These are phyloP conservation scores for Oryza australiensis DNA, from an alignment of 176 grass and related monocot species.

Conservation along the genomic window DNA sequence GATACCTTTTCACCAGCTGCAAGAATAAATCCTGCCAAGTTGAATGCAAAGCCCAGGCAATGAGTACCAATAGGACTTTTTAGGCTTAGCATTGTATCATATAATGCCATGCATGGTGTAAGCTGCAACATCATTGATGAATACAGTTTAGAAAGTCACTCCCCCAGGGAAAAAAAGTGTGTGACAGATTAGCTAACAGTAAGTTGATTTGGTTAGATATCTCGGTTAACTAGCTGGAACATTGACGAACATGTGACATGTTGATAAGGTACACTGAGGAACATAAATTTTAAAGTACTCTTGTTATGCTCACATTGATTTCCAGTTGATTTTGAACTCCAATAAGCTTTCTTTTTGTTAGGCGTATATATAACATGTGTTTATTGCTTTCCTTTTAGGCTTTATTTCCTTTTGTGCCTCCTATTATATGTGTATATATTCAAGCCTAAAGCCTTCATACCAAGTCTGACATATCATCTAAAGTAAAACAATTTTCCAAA, in stretches of 20 bases:
- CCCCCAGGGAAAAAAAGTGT: not conserved
- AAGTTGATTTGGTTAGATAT: not conserved
- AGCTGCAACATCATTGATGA: constrained; percentile 55
- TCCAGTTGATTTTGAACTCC: not conserved
- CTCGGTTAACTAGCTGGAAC: not conserved
- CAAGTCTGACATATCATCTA: not conserved
- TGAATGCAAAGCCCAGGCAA: constrained; percentile 89
- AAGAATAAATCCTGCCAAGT: constrained; percentile 89
- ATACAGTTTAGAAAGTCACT: not conserved
- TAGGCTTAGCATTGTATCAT: constrained; percentile 91
- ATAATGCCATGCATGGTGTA: constrained; percentile 85
- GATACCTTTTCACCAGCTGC: constrained; percentile 91
- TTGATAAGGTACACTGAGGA: not conserved
- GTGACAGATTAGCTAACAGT: constrained; percentile 12
- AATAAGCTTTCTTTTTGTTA: not conserved
- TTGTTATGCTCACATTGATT: not conserved
- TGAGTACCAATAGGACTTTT: constrained; percentile 74
- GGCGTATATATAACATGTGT: too few relatives aligned
- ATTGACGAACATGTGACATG: not conserved
- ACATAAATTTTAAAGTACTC: not conserved
- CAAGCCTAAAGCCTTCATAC: too few relatives aligned
- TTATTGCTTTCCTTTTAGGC: too few relatives aligned
- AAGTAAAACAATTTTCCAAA: not conserved
- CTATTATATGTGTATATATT: too few relatives aligned
- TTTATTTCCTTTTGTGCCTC: too few relatives aligned